Evolutionary conservation across 2,329 filamentous ascomycete species (phyloP).

Genomic region (Monosporascus sp.): DNA sequence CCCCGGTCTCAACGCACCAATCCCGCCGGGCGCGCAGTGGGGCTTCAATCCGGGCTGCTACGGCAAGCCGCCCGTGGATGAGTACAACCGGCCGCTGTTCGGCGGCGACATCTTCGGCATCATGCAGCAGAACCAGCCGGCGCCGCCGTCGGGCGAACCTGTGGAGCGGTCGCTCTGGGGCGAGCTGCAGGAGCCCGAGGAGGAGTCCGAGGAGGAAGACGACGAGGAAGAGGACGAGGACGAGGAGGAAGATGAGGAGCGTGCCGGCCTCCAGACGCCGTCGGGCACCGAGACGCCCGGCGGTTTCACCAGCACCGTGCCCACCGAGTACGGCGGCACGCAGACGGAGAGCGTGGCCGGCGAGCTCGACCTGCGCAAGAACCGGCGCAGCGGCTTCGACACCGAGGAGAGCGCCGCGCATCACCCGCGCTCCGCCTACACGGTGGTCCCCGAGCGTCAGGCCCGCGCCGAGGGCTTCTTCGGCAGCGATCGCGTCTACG

Average conservation of each 20-base stretch:
- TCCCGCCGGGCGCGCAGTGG: slow-evolving; percentile 84
- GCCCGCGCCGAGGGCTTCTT: slow-evolving; percentile 90
- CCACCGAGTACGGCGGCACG: slow-evolving; percentile 66
- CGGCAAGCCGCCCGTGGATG: slow-evolving; percentile 92
- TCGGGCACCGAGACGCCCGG: slow-evolving; percentile 75
- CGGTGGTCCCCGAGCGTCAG: slow-evolving; percentile 83
- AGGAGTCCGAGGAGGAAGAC: slow-evolving; percentile 57
- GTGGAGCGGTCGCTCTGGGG: slow-evolving; percentile 90
- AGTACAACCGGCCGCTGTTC: slow-evolving; percentile 84
- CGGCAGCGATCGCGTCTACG: slow-evolving; percentile 88
- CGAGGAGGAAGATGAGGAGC: slow-evolving; percentile 59
- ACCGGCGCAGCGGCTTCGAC: slow-evolving; percentile 77
- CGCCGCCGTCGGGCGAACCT: slow-evolving; percentile 58
- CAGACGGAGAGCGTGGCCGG: slow-evolving; percentile 69
- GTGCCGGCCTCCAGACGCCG: slow-evolving; percentile 65
- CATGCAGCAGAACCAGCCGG: slow-evolving; percentile 37
- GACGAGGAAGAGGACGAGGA: slow-evolving; percentile 71
- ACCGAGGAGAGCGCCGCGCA: slow-evolving; percentile 65
- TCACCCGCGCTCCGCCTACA: slow-evolving; percentile 75
- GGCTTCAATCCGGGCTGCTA: slow-evolving; percentile 94
- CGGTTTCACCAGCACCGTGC: slow-evolving; percentile 73
- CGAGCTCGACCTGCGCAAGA: slow-evolving; percentile 88
- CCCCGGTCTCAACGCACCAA: slow-evolving; percentile 87
- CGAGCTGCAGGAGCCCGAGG: slow-evolving; percentile 66
- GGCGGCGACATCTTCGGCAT: slow-evolving; percentile 94